A percentile compares a stretch with the other conserved stretches of the same genome.
Evolutionary conservation across 306 rosid species (phyloP).

Genomic region (Cyclanthera cordifolia): DNA sequence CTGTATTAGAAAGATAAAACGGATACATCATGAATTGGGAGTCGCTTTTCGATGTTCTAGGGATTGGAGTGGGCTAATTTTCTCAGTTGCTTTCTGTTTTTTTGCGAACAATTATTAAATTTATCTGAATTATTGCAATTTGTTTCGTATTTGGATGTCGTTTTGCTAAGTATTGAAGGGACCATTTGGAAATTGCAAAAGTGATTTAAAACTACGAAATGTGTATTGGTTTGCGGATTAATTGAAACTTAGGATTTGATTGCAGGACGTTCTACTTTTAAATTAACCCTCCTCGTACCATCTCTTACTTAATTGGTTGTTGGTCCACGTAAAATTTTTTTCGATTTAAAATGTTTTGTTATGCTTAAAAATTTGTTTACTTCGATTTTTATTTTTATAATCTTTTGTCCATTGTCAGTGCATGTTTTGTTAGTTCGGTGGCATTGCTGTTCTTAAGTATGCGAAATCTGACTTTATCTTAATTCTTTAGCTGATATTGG

Average conservation of each 20-base stretch:
- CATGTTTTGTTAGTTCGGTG: background rate
- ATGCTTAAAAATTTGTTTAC: background rate
- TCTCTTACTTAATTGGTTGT: background rate
- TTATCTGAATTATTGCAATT: background rate
- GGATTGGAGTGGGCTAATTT: background rate
- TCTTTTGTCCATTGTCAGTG: background rate
- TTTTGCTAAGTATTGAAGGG: background rate
- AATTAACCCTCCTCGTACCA: background rate
- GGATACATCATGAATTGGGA: background rate
- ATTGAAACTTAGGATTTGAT: background rate
- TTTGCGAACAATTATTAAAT: background rate
- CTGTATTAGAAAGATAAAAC: background rate
- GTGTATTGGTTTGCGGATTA: background rate
- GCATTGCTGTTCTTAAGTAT: background rate
- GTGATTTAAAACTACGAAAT: background rate
- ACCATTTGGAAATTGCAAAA: background rate
- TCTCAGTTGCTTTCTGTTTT: background rate
- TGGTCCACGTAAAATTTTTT: background rate
- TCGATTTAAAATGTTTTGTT: too few species aligned
- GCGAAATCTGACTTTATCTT: background rate
- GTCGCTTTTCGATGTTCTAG: background rate
- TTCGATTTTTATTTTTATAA: background rate
- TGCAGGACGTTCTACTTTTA: slow-evolving; percentile 1
- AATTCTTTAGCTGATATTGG: background rate
- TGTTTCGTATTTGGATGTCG: background rate